Percentiles rank a stretch among this genome's conserved stretches.
Evolutionary conservation across 805 yeast genomes (phyloP).

Genomic region (Schwanniomyces yamadae): DNA sequence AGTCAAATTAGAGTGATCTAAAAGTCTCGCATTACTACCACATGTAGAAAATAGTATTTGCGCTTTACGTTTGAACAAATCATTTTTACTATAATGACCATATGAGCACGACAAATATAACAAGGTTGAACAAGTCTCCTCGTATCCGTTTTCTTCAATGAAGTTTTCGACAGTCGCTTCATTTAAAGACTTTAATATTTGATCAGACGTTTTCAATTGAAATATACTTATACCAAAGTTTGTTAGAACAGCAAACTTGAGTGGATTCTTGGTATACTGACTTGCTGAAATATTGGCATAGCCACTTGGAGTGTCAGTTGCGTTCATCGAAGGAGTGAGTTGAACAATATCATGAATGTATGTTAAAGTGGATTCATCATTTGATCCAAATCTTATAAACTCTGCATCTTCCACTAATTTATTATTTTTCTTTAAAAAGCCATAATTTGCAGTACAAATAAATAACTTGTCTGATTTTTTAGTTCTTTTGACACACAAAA

Average conservation of each 20-base stretch:
- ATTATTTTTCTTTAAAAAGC: constrained; percentile 70
- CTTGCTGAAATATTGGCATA: constrained; percentile 84
- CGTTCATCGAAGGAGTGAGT: constrained; percentile 66
- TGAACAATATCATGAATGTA: constrained; percentile 71
- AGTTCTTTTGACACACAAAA: constrained; percentile 60
- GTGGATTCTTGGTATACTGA: constrained; percentile 67
- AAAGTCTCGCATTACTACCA: constrained; percentile 50
- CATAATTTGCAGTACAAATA: constrained; percentile 81
- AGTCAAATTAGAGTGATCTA: constrained; percentile 15
- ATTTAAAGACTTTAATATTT: constrained; percentile 66
- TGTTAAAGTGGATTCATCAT: constrained; percentile 24
- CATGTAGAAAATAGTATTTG: constrained; percentile 52
- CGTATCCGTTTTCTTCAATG: constrained; percentile 75
- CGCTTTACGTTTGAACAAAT: constrained; percentile 43
- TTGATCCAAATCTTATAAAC: constrained; percentile 41
- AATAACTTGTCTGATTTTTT: constrained; percentile 52
- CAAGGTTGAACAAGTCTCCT: constrained; percentile 89
- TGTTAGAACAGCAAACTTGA: constrained; percentile 80
- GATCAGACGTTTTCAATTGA: constrained; percentile 77
- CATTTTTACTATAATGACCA: constrained; percentile 52
- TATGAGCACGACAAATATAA: constrained; percentile 78
- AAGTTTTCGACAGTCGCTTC: constrained; percentile 68
- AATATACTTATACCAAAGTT: constrained; percentile 73
- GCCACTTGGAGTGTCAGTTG: constrained; percentile 74
- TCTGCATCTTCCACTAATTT: constrained; percentile 81